A percentile compares a stretch with the other conserved stretches of the same genome.
Evolutionary conservation across 139 green algal species (phyloP).

Genomic region (Pseudopediastrum boryanum): DNA sequence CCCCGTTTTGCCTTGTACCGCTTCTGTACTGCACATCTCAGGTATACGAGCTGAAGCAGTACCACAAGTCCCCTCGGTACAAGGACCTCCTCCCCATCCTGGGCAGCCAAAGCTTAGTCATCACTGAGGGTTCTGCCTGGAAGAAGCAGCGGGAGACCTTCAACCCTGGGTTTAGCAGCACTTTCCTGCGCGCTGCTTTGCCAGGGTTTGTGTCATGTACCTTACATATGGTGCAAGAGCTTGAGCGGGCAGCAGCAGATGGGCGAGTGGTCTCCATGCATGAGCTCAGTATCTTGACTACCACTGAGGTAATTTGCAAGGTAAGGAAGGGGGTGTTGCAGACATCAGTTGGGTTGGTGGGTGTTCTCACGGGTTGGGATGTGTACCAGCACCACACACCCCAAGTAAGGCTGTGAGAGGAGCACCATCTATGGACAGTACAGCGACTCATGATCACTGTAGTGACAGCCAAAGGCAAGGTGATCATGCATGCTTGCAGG

Average conservation of each 20-base stretch:
- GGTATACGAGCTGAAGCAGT: constrained; percentile 36
- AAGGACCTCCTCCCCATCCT: constrained; percentile 32
- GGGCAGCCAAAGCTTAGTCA: constrained; percentile 20
- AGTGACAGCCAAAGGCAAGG: too few relatives aligned
- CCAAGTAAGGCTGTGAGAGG: too few relatives aligned
- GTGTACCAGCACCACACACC: too few relatives aligned
- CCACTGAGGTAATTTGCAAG: constrained; percentile 37
- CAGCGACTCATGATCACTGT: too few relatives aligned
- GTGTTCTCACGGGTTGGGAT: too few relatives aligned
- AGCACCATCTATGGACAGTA: too few relatives aligned
- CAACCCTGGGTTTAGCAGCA: constrained; percentile 33
- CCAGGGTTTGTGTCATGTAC: constrained; percentile 24
- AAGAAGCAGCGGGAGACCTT: constrained; percentile 19
- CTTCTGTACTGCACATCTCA: too few relatives aligned
- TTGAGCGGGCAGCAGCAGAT: constrained; percentile 2
- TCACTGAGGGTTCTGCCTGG: constrained; percentile 28
- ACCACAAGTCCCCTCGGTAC: constrained; percentile 33
- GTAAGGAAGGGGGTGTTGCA: background rate
- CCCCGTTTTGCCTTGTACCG: background rate
- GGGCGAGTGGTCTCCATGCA: constrained; percentile 24
- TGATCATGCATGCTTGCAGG: too few relatives aligned
- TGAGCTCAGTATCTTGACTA: constrained; percentile 28
- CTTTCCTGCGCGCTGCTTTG: constrained; percentile 22
- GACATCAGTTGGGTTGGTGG: too few relatives aligned
- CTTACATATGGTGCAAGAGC: background rate